Conservation (phyloP, 331 rosid species). For the Pyrus hybrid region DNA sequence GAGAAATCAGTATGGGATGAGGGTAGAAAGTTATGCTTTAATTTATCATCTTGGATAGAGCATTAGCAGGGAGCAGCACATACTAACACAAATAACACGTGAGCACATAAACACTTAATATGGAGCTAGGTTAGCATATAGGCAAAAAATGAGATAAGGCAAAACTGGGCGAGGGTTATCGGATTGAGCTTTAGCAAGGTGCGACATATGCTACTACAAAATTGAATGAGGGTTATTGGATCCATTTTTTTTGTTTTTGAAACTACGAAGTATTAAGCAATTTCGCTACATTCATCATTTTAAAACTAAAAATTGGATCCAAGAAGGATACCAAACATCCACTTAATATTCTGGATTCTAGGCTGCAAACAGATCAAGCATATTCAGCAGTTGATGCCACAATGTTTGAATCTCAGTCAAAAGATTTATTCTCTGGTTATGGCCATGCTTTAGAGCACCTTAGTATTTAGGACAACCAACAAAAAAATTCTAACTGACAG, state of each 20-base stretch:
- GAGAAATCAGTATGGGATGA: not conserved
- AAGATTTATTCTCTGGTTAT: not conserved
- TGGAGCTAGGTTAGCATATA: not conserved
- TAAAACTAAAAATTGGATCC: not conserved
- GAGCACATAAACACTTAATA: not conserved
- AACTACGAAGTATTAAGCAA: not conserved
- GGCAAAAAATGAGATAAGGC: not conserved
- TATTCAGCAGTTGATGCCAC: not conserved
- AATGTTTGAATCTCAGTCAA: not conserved
- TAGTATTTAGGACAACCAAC: not conserved
- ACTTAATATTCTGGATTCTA: not conserved
- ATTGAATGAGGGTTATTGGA: not conserved
- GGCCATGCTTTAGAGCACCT: not conserved
- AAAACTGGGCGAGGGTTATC: not conserved
- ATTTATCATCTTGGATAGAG: not conserved
- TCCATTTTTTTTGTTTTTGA: not conserved
- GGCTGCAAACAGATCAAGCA: not conserved
- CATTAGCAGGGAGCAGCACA: not conserved
- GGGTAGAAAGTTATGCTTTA: not conserved
- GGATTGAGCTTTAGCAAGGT: not conserved
- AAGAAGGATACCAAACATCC: not conserved
- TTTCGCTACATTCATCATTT: not conserved
- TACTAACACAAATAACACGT: not conserved
- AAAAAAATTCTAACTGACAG: not conserved
- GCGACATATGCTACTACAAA: not conserved